Base-by-base conservation (phyloP, 768 basidiomycete species). In the Mycena floridula region DNA sequence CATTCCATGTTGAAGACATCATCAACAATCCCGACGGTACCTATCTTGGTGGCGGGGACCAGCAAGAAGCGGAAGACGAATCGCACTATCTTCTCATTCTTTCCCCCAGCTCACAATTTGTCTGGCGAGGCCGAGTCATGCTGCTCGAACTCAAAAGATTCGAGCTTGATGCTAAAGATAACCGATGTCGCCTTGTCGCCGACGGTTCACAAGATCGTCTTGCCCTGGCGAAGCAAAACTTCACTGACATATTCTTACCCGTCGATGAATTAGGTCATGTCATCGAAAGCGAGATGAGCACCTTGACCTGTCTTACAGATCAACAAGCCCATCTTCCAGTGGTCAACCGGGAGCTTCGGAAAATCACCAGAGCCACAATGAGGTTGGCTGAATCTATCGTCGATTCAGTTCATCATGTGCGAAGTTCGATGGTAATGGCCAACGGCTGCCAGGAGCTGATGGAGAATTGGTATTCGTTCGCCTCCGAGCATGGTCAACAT, bases 381-480 rank as follows among this genome's bases (percentile, higher is more conserved):
- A 78, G 89, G 24, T 72, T 99, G 21, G 92, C 93, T 5, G 91
- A 97, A 61, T 87, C 86, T 6, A 93, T 97, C 53, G 84, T 96
- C 27, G 83, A 89, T 50, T 95, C 96, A 0, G 89, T 95, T 7
- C 83, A 93, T 48, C 78, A 88, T 47, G 90, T 98, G 16, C 82
- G 85, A 25, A 74, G 68, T 27, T 79, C 85, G 3, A 68, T 92
- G 43, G 68, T 69, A 24, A 68, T 74, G 35, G 71, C 79, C 1
- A 65, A 67, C 25, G 82, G 77, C 28, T 81, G 80, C 44, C 93
- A 94, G 58, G 94, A 96, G 50, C 67, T 93, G 28, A 70, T 92
- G 45, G 89, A 89, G 52, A 94, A 89, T 59, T 99, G 95, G 92
- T 98, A 89, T 57, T 65, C 81, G 22, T 98, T 96, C 58, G 92